A percentile compares a stretch with the other conserved stretches of the same genome.
Evolutionary conservation across 139 green algal species (phyloP).

Genomic region (Chlorella sorokiniana): DNA sequence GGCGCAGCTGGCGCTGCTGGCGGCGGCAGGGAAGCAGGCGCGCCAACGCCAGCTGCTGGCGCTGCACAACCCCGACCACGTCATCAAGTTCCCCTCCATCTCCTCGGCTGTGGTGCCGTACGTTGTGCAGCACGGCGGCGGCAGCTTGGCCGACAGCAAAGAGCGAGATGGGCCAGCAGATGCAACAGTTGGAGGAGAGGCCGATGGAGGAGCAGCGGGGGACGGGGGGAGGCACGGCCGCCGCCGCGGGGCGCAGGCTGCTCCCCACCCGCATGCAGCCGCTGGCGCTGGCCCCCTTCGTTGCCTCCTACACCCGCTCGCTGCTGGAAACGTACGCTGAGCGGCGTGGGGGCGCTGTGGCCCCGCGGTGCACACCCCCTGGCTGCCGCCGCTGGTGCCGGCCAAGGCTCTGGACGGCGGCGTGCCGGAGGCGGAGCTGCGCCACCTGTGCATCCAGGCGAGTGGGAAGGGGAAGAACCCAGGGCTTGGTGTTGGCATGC

Average conservation of each 20-base stretch:
- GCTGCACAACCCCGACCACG: slow-evolving; percentile 1
- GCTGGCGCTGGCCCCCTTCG: neutral
- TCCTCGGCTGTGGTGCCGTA: neutral
- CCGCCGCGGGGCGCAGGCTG: neutral
- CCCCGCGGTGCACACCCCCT: neutral
- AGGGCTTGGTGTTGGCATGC: neutral
- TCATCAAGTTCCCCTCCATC: neutral
- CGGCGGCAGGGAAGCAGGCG: neutral
- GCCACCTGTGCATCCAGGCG: slow-evolving; percentile 23
- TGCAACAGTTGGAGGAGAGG: neutral
- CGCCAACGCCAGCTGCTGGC: slow-evolving; percentile 9
- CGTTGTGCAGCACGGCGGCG: neutral
- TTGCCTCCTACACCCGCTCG: neutral
- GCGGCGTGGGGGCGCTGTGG: neutral
- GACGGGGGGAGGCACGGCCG: no score
- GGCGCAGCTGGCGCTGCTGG: neutral
- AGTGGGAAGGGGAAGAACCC: neutral
- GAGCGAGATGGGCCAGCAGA: no score
- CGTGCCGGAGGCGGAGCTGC: neutral
- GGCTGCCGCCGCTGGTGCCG: slow-evolving; percentile 11
- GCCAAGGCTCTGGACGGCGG: neutral
- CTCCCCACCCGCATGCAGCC: neutral
- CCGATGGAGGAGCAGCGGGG: neutral
- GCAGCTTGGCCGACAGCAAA: neutral
- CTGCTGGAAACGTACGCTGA: neutral